Evolutionary conservation across 83 land plant species (phyloP).

Genomic region (Picea mariana): DNA sequence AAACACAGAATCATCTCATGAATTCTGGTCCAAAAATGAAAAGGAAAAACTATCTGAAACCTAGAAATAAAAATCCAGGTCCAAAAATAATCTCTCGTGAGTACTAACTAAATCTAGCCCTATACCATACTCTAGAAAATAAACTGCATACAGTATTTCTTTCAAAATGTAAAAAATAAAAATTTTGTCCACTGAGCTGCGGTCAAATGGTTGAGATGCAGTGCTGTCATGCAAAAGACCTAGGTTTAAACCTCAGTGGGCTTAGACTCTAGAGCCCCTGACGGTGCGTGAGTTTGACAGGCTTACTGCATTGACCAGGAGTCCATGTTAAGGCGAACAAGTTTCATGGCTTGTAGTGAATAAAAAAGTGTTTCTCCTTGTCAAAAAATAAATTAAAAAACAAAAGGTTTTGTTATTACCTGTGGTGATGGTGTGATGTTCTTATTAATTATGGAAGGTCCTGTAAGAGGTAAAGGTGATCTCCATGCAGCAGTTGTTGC

Average conservation of each 20-base stretch:
- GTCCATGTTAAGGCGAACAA: too few species aligned
- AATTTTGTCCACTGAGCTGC: too few species aligned
- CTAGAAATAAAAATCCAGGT: not conserved
- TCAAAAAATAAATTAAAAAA: not conserved
- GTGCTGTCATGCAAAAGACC: too few species aligned
- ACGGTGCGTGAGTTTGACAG: too few species aligned
- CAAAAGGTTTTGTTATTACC: slow-evolving; percentile 4
- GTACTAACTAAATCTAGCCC: slow-evolving; percentile 1
- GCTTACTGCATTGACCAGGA: too few species aligned
- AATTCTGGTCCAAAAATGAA: not conserved
- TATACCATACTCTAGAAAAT: not conserved
- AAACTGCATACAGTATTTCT: not conserved
- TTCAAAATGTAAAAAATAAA: not conserved
- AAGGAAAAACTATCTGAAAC: not conserved
- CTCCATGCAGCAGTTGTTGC: slow-evolving; percentile 10
- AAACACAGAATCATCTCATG: too few species aligned
- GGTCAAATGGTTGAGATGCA: too few species aligned
- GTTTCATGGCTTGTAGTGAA: too few species aligned
- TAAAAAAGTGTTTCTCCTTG: too few species aligned
- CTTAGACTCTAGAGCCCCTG: too few species aligned
- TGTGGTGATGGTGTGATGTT: slow-evolving; percentile 1
- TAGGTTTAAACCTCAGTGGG: too few species aligned
- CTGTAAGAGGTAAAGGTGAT: slow-evolving; percentile 5
- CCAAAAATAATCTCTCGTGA: not conserved
- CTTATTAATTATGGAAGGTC: not conserved